Conservation (phyloP, 768 basidiomycete genomes). For the Fomitopsis pulvina region DNA sequence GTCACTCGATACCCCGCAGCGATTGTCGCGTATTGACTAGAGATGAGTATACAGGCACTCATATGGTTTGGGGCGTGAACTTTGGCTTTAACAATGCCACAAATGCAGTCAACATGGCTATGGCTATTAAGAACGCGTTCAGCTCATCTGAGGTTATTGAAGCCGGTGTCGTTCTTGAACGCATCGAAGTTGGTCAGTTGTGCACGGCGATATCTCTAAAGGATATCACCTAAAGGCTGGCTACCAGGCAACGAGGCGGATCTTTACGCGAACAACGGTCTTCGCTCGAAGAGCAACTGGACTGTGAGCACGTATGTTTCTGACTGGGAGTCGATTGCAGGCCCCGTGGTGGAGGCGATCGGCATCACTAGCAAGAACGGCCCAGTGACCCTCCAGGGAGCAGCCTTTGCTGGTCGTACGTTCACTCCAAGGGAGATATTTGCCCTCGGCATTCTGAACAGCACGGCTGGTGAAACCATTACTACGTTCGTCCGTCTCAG, state of each 20-base stretch:
- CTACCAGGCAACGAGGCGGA: conserved; percentile 28
- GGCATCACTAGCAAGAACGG: conserved; percentile 12
- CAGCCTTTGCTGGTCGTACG: conserved; percentile 20
- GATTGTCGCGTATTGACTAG: not conserved
- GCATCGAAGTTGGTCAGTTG: conserved; percentile 24
- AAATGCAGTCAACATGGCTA: conserved; percentile 24
- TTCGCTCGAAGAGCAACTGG: conserved; percentile 18
- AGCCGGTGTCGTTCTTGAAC: conserved; percentile 23
- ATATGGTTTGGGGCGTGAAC: conserved; percentile 64
- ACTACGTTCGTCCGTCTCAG: conserved; percentile 45
- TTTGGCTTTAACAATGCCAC: conserved; percentile 35
- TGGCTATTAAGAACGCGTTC: conserved; percentile 23
- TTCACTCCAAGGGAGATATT: conserved; percentile 63
- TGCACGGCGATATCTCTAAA: too few relatives aligned
- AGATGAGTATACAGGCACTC: conserved; percentile 36
- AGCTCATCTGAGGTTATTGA: conserved; percentile 12
- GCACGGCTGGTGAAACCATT: conserved; percentile 42
- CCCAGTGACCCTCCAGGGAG: conserved; percentile 19
- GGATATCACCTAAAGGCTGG: too few relatives aligned
- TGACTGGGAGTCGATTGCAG: conserved; percentile 22
- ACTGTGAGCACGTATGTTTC: conserved; percentile 24
- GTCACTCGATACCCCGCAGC: conserved; percentile 1
- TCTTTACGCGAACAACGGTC: conserved; percentile 26
- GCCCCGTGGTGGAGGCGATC: conserved; percentile 17
- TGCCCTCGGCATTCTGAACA: conserved; percentile 40